phyloP scores from a whole-genome alignment of 805 yeast genomes.

The Maudiozyma saulgeensis region DNA sequence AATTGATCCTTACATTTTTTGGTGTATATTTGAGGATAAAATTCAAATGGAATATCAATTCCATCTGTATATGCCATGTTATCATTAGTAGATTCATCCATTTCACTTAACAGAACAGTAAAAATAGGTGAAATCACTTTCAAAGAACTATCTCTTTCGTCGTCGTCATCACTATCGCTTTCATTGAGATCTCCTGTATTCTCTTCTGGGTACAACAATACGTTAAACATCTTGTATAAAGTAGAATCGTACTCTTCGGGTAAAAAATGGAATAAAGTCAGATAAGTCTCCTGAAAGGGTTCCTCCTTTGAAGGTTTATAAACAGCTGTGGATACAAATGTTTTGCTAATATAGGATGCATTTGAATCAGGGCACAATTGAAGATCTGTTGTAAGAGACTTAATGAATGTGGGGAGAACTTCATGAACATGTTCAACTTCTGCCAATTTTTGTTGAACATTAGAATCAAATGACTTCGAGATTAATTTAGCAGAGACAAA shows the following conservation, averaged over 20 bases:
- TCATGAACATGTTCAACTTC: constrained; percentile 24
- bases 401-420: constrained; percentile 22
- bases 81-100: constrained; percentile 20
- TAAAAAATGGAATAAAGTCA: constrained; percentile 25
- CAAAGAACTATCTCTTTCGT: constrained; percentile 17
- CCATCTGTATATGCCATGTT: constrained; percentile 14
- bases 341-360: constrained; percentile 8
- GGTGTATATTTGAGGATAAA: constrained; percentile 28
- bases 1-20: constrained; percentile 19
- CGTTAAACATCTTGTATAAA: constrained; percentile 28
- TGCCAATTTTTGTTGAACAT: constrained; percentile 11
- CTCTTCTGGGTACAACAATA: constrained; percentile 22
- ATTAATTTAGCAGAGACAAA: constrained; percentile 17
- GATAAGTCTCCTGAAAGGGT: constrained; percentile 15
- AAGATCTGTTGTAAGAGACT: constrained; percentile 16
- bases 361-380: constrained; percentile 15
- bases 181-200: constrained; percentile 4
- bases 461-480: constrained; percentile 14
- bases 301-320: constrained; percentile 15
- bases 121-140: constrained; percentile 20
- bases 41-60: constrained; percentile 25
- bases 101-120: constrained; percentile 26
- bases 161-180: background rate
- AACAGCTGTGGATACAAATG: constrained; percentile 23
- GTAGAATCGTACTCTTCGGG: constrained; percentile 28